These are phyloP conservation scores for Teunomyces gatunensis DNA, from an alignment of 805 yeast genomes.

Conservation along the genomic window DNA sequence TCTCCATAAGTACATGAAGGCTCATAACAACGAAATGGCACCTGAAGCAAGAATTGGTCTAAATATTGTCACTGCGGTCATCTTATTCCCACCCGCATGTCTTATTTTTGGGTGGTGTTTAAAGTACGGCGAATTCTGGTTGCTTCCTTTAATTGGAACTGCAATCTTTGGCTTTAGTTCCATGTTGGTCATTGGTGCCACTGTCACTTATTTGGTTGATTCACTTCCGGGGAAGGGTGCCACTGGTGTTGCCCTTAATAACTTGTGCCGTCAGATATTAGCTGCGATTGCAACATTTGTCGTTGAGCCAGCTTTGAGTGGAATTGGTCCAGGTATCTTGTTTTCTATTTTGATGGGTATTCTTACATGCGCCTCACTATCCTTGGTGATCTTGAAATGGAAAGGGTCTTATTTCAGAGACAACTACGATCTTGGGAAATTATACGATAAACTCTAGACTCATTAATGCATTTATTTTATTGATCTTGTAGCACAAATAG, in stretches of 20 bases:
- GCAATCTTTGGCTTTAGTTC: slow-evolving; percentile 79
- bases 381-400: slow-evolving; percentile 47
- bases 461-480: not conserved
- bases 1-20: slow-evolving; percentile 47
- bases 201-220: slow-evolving; percentile 78
- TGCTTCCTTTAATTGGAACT: slow-evolving; percentile 76
- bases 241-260: slow-evolving; percentile 82
- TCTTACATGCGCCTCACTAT: slow-evolving; percentile 40
- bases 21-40: slow-evolving; percentile 60
- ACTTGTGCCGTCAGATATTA: slow-evolving; percentile 65
- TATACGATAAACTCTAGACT: slow-evolving; percentile 49
- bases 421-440: slow-evolving; percentile 52
- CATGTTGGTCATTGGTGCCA: slow-evolving; percentile 80
- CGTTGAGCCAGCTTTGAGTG: slow-evolving; percentile 65
- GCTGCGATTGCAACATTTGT: slow-evolving; percentile 78
- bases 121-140: slow-evolving; percentile 66
- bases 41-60: slow-evolving; percentile 81
- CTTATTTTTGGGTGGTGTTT: slow-evolving; percentile 83
- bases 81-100: slow-evolving; percentile 60
- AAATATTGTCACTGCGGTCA: slow-evolving; percentile 66
- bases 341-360: slow-evolving; percentile 65
- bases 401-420: slow-evolving; percentile 65
- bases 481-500: slow-evolving; percentile 16
- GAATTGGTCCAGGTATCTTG: slow-evolving; percentile 70
- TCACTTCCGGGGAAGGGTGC: slow-evolving; percentile 86